These are phyloP conservation scores for Gnomoniopsis sp. DNA, from an alignment of 2,329 filamentous ascomycete genomes.

Conservation along the genomic window DNA sequence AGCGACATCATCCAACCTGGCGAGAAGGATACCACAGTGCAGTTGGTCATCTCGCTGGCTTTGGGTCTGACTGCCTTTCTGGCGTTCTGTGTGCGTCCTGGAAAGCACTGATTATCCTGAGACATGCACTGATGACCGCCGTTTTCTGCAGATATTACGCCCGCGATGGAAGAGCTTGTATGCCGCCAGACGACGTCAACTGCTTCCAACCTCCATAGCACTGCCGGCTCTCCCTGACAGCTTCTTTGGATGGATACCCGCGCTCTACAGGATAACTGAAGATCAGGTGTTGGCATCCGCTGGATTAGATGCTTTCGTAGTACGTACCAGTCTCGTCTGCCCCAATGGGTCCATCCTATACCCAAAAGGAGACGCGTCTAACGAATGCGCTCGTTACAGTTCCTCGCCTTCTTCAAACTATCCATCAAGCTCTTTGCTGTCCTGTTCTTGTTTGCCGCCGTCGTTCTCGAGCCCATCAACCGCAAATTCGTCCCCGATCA, in stretches of 20 bases:
- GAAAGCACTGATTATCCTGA: not conserved
- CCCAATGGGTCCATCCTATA: too few species aligned
- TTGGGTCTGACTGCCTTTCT: slow-evolving; percentile 71
- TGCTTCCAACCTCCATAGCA: slow-evolving; percentile 46
- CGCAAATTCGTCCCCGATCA: slow-evolving; percentile 49
- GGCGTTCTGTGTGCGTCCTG: slow-evolving; percentile 65
- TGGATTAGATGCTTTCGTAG: slow-evolving; percentile 91
- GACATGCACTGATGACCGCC: too few species aligned
- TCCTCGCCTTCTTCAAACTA: slow-evolving; percentile 95
- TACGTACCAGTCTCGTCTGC: slow-evolving; percentile 41
- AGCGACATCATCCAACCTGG: slow-evolving; percentile 31
- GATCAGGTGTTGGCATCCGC: slow-evolving; percentile 86
- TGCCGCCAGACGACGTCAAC: slow-evolving; percentile 78
- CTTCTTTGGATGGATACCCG: slow-evolving; percentile 90
- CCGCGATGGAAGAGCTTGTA: slow-evolving; percentile 92
- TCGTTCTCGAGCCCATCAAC: slow-evolving; percentile 84
- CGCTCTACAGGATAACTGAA: slow-evolving; percentile 79
- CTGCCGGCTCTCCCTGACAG: slow-evolving; percentile 79
- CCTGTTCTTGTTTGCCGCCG: slow-evolving; percentile 77
- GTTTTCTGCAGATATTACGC: slow-evolving; percentile 63
- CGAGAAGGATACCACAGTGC: slow-evolving; percentile 52
- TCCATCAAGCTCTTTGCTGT: slow-evolving; percentile 77
- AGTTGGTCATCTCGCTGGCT: slow-evolving; percentile 68
- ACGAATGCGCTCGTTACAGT: slow-evolving; percentile 41
- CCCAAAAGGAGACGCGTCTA: not conserved